Base-by-base conservation (phyloP, 2,329 filamentous ascomycete genomes). In the Colletotrichum magnum region DNA sequence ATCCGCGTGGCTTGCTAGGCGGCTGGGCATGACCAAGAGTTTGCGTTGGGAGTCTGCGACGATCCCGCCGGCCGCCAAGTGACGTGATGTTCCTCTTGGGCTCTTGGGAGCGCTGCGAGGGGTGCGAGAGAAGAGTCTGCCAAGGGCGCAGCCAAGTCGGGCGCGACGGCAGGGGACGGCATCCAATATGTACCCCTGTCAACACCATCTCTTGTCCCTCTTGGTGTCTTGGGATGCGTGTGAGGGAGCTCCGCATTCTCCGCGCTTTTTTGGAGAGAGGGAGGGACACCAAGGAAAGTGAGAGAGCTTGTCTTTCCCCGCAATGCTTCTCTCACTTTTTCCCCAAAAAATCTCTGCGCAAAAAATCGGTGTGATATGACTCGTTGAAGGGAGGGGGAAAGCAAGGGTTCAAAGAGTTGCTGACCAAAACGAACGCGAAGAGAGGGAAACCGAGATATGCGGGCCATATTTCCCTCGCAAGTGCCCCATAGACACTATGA, bases 71-170 rank as follows among this genome's bases (percentile, higher is more conserved):
- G 53, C 50, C 26, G 66, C 62, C 56, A 60, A 57, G 66, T 51
- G 62, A 60, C 66, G 66, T 57, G 50, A 57, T 52, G 50, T 48
- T 51, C 32, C 32, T 39, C 39, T 45, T 45, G 10, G 13, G 13
- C 21, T 36, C 36, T 51, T 62, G 12, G 18, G 24, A 43, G 51
- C 39, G n/a, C 5, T 57, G 51, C 60, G 18, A 63, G 48, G 7
- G 32, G 32, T 36, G 32, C 32, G 51, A 32, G 7, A 60, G 47
- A 45, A 50, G 48, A 28, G 15, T n/a, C 32, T 47, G 58, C 58
- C 58, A 62, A 62, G 63, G 18, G 36, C 56, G 61, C 66, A 6
- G 62, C 66, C 66, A 66, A 69, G 66, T 60, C 66, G 54, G 47
- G 21, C 65, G 21, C 41, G 57, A 12, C 64, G 64, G 58, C 43